phyloP scores from a whole-genome alignment of 78 protist genomes.

The Dictyostelium citrinum region DNA sequence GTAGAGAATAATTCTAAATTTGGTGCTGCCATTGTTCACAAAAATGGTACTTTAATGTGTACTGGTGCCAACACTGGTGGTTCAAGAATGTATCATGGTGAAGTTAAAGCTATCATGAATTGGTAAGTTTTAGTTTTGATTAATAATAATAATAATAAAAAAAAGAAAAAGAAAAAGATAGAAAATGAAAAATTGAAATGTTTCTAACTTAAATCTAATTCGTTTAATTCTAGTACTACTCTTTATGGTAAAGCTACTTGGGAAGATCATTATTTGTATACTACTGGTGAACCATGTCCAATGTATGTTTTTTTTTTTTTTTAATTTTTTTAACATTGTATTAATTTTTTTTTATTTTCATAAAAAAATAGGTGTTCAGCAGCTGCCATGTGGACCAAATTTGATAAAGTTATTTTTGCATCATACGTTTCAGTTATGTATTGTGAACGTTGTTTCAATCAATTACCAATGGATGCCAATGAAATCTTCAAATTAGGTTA shows the following conservation, averaged over 20 bases:
- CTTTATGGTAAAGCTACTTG: neutral
- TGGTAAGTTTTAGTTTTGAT: neutral
- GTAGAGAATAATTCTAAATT: neutral
- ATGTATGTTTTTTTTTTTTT: neutral
- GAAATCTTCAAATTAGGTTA: constrained; percentile 19
- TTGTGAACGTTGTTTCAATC: constrained; percentile 54
- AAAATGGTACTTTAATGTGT: constrained; percentile 19
- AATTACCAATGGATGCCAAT: constrained; percentile 44
- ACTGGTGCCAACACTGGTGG: constrained; percentile 17
- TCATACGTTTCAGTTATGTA: constrained; percentile 33
- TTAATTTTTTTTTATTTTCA: neutral
- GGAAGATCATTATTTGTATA: constrained; percentile 18
- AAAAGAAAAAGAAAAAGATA: too few relatives aligned
- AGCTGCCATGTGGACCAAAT: constrained; percentile 15
- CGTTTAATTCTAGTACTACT: neutral
- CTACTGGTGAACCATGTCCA: constrained; percentile 65
- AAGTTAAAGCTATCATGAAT: constrained; percentile 40
- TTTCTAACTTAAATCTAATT: neutral
- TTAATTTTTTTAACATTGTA: neutral
- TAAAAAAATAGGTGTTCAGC: neutral
- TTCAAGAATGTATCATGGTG: constrained; percentile 49
- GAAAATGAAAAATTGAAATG: too few relatives aligned
- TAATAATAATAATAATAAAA: too few relatives aligned
- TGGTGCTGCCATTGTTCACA: constrained; percentile 25
- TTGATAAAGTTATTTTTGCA: constrained; percentile 14